Evolutionary conservation across 75 land plant species (phyloP), one percentile per base, ranked within the genome.

Genomic region (Selaginella moellendorffii): DNA sequence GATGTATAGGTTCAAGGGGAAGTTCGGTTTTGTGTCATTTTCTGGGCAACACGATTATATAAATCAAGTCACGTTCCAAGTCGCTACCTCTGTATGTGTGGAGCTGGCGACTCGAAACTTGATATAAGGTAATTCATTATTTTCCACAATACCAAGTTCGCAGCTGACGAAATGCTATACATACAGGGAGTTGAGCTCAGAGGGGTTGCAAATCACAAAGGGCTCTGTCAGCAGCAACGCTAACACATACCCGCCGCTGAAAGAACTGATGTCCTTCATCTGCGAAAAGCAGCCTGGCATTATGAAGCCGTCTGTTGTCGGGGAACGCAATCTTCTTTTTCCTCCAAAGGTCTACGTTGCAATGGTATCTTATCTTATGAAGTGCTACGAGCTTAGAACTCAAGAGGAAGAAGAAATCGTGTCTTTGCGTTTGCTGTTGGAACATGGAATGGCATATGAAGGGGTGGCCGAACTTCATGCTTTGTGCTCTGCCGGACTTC

Each of bases 41-140:
- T 87, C 56, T 95, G 96, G 99, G 99, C 99, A 20, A 78, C 82
- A 19, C 74, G 76, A 46, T 72, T 89, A 22, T 86, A 68, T 72
- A 69, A 69, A 59, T 63, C 77, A 68, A 66, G 78, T 23, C 85
- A 95, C 76, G 85, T 84, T 29, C 90, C 99, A 10, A 89, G 96
- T 68, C 80, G 96, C 42, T 95, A 78, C 68, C 72, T 95, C 29
- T 95, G 99, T 64, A 95, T 95, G 91, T 85, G 86, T 80, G 90
- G 82, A 52, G 88, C 85, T 26, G 81, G 83, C 24, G 99, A 95
- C 71, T 29, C 78, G n/a, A 95, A 77, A 67, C 65, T 95, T 65
- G 99, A 95, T 63, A 82, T 95, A 42, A 86, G 96, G 96, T 89
- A 23, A 24, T 25, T 54, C 18, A 54, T 53, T 17, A 23, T 64